These are phyloP conservation scores for Gnetum montanum DNA, from an alignment of 75 land plant genomes.

Conservation along the genomic window DNA sequence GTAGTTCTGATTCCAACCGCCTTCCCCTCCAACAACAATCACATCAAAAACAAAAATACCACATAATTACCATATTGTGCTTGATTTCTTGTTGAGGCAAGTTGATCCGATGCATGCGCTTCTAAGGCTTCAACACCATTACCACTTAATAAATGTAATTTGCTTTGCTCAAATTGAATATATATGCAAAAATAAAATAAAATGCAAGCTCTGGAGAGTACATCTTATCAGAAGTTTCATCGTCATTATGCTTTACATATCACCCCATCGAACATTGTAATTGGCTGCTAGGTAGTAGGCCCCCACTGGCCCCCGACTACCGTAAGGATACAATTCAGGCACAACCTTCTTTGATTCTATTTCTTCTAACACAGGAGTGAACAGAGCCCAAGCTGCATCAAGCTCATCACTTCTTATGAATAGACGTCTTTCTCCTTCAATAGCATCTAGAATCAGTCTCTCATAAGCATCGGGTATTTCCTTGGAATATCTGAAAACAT, in stretches of 20 bases:
- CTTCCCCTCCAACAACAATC: too few relatives aligned
- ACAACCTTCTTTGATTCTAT: conserved; percentile 47
- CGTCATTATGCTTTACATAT: too few relatives aligned
- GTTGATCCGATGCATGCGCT: too few relatives aligned
- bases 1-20: too few relatives aligned
- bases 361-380: conserved; percentile 63
- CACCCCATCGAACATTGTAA: conserved; percentile 70
- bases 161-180: neutral
- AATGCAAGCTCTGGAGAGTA: too few relatives aligned
- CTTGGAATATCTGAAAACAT: conserved; percentile 33
- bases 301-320: conserved; percentile 77
- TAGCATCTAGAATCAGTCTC: conserved; percentile 67
- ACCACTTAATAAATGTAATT: neutral
- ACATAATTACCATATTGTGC: too few relatives aligned
- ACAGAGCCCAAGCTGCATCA: conserved; percentile 58
- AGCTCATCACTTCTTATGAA: conserved; percentile 87
- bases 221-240: too few relatives aligned
- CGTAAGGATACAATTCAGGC: conserved; percentile 66
- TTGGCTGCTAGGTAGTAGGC: conserved; percentile 80
- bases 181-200: too few relatives aligned
- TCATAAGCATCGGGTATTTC: conserved; percentile 87
- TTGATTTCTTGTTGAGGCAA: too few relatives aligned
- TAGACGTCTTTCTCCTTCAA: conserved; percentile 74
- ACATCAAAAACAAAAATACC: too few relatives aligned
- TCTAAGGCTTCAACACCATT: too few relatives aligned